Base-by-base conservation (phyloP, 2,329 filamentous ascomycete species). In the Sporothrix brunneoviolacea region DNA sequence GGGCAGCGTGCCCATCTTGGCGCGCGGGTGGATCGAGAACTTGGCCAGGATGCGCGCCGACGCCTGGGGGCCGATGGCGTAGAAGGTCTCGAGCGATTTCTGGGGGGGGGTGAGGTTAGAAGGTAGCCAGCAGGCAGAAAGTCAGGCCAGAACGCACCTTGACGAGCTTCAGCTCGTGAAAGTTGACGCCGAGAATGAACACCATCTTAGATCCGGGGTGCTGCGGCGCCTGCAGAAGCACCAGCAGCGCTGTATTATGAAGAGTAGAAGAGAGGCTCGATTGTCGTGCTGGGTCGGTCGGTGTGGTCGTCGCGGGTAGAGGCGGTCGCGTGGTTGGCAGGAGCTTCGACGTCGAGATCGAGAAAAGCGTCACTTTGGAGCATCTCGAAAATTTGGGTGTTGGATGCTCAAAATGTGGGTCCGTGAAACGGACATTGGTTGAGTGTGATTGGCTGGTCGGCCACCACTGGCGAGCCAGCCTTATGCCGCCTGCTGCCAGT, bases 141-240 rank as follows among this genome's bases (percentile, higher is more conserved):
- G 4, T 27, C 28, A 6, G 48, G 36, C 36, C 19, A 54, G 52
- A 51, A 52, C 71, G 67, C 81, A 88, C 89, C 76, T 86, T 86
- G 66, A 97, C 84, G 64, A 96, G 80, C 68, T 84, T 84, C 62
- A 75, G 72, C 72, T 95, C 91, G 60, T 80, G 73, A 74, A 97
- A 96, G 73, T 86, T 91, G 73, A 88, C 76, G 62, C 88, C 88
- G 64, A 91, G 77, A 62, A 97, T 84, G 74, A 93, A 88, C 63
- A 91, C 86, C 88, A 52, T 52, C 22, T 39, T 47, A 39, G 27
- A 89, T 28, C 15, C 16, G 37, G 33, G 37, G 19, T 10, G 30
- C 30, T 37, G 37, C 35, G 6, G 41, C 6, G 16, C 19, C n/a
- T 41, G 15, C 32, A 10, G 22, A 16, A 8, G 19, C n/a, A n/a